Conservation (phyloP, 257 asterid genomes). For the Nicotiana noctiflora region DNA sequence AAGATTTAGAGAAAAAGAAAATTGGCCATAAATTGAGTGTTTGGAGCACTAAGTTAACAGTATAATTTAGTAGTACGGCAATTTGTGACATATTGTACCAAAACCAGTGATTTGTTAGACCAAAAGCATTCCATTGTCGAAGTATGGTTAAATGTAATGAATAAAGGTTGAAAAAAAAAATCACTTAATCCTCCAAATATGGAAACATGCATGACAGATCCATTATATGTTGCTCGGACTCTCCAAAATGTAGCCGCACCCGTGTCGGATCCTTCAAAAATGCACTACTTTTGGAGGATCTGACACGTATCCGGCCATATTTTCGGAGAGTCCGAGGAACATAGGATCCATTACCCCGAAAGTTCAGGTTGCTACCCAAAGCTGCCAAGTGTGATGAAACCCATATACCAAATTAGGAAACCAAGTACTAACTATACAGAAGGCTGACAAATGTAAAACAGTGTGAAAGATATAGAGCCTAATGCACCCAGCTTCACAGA, state of each 20-base stretch:
- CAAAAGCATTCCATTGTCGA: background rate
- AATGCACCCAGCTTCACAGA: constrained; percentile 5
- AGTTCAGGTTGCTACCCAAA: background rate
- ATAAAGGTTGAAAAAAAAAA: background rate
- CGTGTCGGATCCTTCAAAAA: too few relatives aligned
- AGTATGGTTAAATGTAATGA: background rate
- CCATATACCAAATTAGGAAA: background rate
- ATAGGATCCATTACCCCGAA: background rate
- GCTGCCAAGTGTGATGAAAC: background rate
- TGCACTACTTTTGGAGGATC: too few relatives aligned
- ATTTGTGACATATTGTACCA: background rate
- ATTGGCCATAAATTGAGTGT: too few relatives aligned
- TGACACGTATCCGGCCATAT: too few relatives aligned
- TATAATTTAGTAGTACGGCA: background rate
- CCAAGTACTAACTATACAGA: constrained; percentile 4
- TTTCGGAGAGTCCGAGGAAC: too few relatives aligned
- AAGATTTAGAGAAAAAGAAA: background rate
- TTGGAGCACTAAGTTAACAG: background rate
- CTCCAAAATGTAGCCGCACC: too few relatives aligned
- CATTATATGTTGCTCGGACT: too few relatives aligned
- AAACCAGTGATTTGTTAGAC: background rate
- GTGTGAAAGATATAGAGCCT: background rate
- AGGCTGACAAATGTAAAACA: background rate
- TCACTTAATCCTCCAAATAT: background rate
- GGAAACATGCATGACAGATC: background rate